phyloP scores from a whole-genome alignment of 441 rosid species.

The Isatis lusitanica region DNA sequence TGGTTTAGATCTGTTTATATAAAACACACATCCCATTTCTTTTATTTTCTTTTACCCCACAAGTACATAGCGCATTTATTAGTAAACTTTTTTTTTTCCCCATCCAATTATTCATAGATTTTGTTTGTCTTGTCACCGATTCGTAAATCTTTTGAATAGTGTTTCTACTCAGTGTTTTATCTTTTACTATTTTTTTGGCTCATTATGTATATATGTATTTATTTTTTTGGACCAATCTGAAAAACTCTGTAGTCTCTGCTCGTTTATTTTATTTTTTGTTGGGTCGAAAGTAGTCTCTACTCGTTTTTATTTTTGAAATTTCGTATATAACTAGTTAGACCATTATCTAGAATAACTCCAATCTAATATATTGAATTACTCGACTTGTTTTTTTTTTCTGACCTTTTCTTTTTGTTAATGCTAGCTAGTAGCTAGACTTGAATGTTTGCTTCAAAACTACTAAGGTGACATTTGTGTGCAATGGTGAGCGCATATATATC shows the following conservation, averaged over 20 bases:
- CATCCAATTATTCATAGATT: not conserved
- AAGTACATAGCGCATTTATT: constrained; percentile 9
- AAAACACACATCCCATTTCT: not conserved
- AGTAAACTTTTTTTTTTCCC: not conserved
- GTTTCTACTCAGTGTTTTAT: not conserved
- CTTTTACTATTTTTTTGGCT: not conserved
- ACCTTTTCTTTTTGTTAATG: too few relatives aligned
- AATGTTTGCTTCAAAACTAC: not conserved
- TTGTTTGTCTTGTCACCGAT: not conserved
- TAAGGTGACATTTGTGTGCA: not conserved
- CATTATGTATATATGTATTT: too few relatives aligned
- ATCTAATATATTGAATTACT: not conserved
- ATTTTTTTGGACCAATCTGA: not conserved
- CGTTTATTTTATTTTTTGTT: too few relatives aligned
- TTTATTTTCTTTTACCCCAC: not conserved
- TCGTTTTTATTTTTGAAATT: not conserved
- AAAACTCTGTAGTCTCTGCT: not conserved
- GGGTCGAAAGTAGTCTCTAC: not conserved
- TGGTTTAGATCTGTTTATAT: constrained; percentile 19
- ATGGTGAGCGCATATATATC: not conserved
- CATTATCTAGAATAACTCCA: not conserved
- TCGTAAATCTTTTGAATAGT: not conserved
- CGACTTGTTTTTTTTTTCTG: not conserved
- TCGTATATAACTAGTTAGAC: not conserved
- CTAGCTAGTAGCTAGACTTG: not conserved